Base-by-base conservation (phyloP, 2,329 filamentous ascomycete species). In the Cladophialophora carrionii region DNA sequence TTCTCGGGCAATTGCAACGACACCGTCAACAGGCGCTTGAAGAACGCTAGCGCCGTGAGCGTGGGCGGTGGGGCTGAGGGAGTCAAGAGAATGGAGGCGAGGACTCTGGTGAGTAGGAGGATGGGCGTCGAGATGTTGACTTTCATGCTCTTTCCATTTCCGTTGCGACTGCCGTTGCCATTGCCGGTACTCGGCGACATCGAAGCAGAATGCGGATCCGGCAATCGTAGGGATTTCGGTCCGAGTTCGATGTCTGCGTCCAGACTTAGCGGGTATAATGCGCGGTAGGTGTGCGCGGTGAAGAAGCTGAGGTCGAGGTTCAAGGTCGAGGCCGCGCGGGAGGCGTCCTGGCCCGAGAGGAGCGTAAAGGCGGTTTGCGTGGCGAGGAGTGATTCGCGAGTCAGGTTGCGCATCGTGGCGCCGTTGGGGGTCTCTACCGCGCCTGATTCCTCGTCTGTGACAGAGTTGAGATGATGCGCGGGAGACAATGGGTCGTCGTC, bases 321-420 rank as follows among this genome's bases (percentile, higher is more conserved):
- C 4, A 98, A 85, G 52, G 88, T 84, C 51, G 88, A 85, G 63
- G 92, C 90, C 56, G 92, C 90, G 78, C 92, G 94, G 79, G 90
- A 89, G 17, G 88, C 92, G 73, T 97, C 94, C 80, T 99, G 95
- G 56, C 95, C 94, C 69, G 95, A 91, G 46, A 99, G 87, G 6
- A 99, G 87, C n/a, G 94, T 92, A 74, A 96, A 98, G 29, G 96
- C 95, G 0, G 95, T 99, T 73, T 96, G 92, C 64, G 93, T 96
- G 80, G 94, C 97, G 63, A 99, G 89, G 4, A 99, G 87, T 10
- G 91, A 87, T 78, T 98, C 93, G 70, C 95, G 89, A 29, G 89
- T 92, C 10, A 90, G 81, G 77, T 96, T 93, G 62, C 93, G 88
- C 79, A 3, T 81, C 76, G 1, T 83, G 81, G 1, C 80, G 80